phyloP scores from a whole-genome alignment of 192 early-diverging fungal species.

The Backusella sp. region DNA sequence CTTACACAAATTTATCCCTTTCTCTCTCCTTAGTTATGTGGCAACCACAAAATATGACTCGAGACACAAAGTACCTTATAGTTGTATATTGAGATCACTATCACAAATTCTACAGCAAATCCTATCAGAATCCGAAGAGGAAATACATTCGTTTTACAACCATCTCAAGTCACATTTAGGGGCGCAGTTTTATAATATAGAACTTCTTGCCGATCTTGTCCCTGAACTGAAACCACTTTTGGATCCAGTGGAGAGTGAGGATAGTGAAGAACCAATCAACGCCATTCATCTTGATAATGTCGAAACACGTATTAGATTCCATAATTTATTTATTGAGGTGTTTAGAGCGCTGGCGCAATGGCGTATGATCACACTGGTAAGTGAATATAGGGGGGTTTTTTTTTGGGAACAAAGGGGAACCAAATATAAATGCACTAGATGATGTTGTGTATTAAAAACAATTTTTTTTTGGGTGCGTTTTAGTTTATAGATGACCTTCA shows the following conservation, averaged over 20 bases:
- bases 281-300: constrained; percentile 13
- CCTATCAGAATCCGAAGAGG: constrained; percentile 31
- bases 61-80: constrained; percentile 29
- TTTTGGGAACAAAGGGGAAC: too few relatives aligned
- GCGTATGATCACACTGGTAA: constrained; percentile 34
- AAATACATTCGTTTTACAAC: constrained; percentile 20
- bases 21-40: constrained; percentile 15
- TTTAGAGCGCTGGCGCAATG: constrained; percentile 27
- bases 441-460: not conserved
- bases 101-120: constrained; percentile 35
- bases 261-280: not conserved
- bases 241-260: constrained; percentile 1
- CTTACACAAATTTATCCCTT: not conserved
- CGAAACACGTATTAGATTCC: constrained; percentile 25
- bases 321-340: constrained; percentile 30
- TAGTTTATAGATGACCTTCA: constrained; percentile 38
- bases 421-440: not conserved
- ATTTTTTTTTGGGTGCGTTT: not conserved
- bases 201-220: constrained; percentile 21
- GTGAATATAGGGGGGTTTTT: not conserved
- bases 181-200: constrained; percentile 18
- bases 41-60: constrained; percentile 32
- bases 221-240: constrained; percentile 28
- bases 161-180: constrained; percentile 18
- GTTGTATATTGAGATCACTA: constrained; percentile 27